phyloP scores from a whole-genome alignment of 352 stramenopile genomes.

The Globisporangium lucens region DNA sequence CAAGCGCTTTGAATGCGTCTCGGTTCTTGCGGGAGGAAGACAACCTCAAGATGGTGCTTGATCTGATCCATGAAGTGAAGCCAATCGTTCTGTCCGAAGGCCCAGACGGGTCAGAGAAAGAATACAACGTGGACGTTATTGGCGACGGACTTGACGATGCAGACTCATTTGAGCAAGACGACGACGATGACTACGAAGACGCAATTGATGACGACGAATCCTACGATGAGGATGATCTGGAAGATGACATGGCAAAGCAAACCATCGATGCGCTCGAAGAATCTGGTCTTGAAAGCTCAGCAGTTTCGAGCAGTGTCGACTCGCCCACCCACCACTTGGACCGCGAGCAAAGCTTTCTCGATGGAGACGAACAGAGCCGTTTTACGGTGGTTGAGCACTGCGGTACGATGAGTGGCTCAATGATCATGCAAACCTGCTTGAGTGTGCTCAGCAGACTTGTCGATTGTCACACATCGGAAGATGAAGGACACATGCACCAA shows the following conservation, averaged over 20 bases:
- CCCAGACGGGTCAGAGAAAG: constrained; percentile 58
- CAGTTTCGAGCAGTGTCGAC: constrained; percentile 29
- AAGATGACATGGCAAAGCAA: constrained; percentile 40
- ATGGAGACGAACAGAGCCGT: constrained; percentile 40
- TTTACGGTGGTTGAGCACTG: constrained; percentile 80
- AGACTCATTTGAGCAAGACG: constrained; percentile 51
- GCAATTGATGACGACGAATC: constrained; percentile 22
- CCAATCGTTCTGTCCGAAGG: constrained; percentile 66
- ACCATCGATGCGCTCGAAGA: constrained; percentile 67
- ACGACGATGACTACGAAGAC: constrained; percentile 42
- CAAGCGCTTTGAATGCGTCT: constrained; percentile 74
- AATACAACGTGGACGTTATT: constrained; percentile 64
- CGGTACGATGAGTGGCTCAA: constrained; percentile 75
- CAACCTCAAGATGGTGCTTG: constrained; percentile 75
- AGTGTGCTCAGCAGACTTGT: constrained; percentile 80
- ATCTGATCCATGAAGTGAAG: constrained; percentile 76
- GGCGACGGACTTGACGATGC: constrained; percentile 45
- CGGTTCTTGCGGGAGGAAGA: constrained; percentile 70
- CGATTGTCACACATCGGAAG: constrained; percentile 78
- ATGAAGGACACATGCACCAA: constrained; percentile 78
- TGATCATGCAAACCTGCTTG: constrained; percentile 88
- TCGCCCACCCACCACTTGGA: constrained; percentile 28
- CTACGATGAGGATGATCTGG: constrained; percentile 35
- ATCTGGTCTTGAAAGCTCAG: constrained; percentile 43
- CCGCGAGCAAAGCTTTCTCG: constrained; percentile 25